Conservation (phyloP, 169 alveolate species). For the Babesia ovata region DNA sequence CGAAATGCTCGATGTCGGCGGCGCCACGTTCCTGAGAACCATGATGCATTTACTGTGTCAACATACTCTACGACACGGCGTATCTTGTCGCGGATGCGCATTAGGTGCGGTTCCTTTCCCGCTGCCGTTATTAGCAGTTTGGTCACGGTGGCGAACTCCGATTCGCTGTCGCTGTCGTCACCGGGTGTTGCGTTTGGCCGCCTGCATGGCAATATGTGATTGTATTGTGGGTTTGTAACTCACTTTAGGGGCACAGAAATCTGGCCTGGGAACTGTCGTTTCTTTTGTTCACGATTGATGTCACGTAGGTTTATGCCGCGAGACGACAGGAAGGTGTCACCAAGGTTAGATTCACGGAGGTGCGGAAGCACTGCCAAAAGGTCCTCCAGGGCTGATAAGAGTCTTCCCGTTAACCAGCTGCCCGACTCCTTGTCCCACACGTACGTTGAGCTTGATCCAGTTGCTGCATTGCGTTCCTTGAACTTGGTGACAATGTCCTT, state of each 20-base stretch:
- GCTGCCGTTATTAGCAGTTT: constrained; percentile 60
- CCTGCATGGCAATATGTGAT: no score
- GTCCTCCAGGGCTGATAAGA: constrained; percentile 31
- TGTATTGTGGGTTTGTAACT: no score
- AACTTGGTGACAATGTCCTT: constrained; percentile 49
- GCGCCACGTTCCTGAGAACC: constrained; percentile 31
- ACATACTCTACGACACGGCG: constrained; percentile 21
- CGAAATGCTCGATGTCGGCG: constrained; percentile 75
- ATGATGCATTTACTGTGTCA: no score
- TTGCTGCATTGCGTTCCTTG: constrained; percentile 32
- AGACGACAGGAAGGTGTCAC: constrained; percentile 30
- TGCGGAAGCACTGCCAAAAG: constrained; percentile 46
- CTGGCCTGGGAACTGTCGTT: neutral
- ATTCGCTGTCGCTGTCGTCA: constrained; percentile 18
- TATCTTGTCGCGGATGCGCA: constrained; percentile 47
- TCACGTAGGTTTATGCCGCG: constrained; percentile 35
- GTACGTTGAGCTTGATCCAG: neutral
- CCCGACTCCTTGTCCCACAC: constrained; percentile 40
- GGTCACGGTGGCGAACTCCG: constrained; percentile 30
- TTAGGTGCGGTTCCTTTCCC: constrained; percentile 46
- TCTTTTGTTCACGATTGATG: neutral
- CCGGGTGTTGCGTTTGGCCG: constrained; percentile 8
- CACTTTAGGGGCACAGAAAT: neutral
- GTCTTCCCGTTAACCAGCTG: constrained; percentile 31
- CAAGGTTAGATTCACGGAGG: constrained; percentile 26